Base-by-base conservation (phyloP, 1,284 basidiomycete genomes). In the Bjerkandera adusta region DNA sequence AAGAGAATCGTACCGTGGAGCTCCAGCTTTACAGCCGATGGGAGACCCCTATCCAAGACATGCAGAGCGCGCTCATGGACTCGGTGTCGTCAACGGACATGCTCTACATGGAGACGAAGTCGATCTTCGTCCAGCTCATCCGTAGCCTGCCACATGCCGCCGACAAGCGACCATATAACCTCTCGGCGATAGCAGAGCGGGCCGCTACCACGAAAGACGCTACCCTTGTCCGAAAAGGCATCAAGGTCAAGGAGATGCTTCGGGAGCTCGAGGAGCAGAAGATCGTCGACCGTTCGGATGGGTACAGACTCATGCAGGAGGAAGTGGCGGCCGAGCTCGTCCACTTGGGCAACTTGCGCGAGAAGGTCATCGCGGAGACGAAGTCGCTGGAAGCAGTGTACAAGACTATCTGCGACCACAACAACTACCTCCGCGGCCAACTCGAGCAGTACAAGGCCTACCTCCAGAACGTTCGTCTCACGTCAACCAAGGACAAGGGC, bases 361-460 rank as follows among this genome's bases (percentile, higher is more conserved):
- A 99, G 68, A 99, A 98, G 74, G 92, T 99, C 38, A 62, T 97
- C 29, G 70, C 91, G 51, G 97, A 99, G 75, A 94, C 91, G 43
- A 85, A 90, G 58, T 91, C 86, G 12, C 79, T 99, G 48, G 95
- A 98, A 54, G 85, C 90, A 3, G 97, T 99, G 22, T 98, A 94
- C 83, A 96, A 97, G 79, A 98, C 97, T 20, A 98, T 99, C 57
- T 89, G 94, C 68, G 96, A 99, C 65, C 97, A 99, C 73, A 98
- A 99, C 74, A 92, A 92, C 68, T 99, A 99, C 68, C 77, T 99
- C 65, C 81, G 95, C 36, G 84, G 84, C 21, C 97, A 99, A 70
- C 79, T 99, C 53, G 97, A 99, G 69, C 95, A 98, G 71, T 99
- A 99, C 81, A 99, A 99, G 75, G 94, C 93, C 29, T 99, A 99